Conservation (phyloP, 2,329 filamentous ascomycete species). For the Alternaria sp. region DNA sequence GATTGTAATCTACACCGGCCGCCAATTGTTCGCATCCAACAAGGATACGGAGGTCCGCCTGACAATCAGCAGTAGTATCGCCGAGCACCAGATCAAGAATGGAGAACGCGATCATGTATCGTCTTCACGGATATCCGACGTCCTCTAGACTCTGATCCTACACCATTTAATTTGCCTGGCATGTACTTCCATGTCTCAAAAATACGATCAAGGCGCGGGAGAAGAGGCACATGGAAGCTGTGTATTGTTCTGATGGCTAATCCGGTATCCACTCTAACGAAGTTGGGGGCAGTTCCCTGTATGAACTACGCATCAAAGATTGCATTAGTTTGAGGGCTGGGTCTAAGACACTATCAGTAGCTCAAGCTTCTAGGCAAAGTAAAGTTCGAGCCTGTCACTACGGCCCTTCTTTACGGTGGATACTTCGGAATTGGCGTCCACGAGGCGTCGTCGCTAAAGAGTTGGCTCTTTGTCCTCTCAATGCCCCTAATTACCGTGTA, state of each 20-base stretch:
- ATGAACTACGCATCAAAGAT: not conserved
- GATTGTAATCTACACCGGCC: too few species aligned
- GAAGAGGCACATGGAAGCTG: not conserved
- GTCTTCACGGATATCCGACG: conserved; percentile 3
- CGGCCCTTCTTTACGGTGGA: conserved; percentile 1
- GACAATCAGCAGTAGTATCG: not conserved
- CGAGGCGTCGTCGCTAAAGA: conserved; percentile 5
- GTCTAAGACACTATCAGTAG: not conserved
- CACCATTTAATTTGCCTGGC: not conserved
- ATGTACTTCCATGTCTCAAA: not conserved
- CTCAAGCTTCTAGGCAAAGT: not conserved
- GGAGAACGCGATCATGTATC: not conserved
- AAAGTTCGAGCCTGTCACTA: not conserved
- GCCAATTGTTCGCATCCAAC: not conserved
- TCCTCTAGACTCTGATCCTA: not conserved
- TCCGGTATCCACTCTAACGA: not conserved
- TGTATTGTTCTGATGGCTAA: not conserved
- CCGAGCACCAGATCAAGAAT: not conserved
- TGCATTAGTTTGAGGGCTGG: not conserved
- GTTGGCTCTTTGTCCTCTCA: not conserved
- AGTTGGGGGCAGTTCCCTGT: not conserved
- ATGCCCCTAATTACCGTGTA: not conserved
- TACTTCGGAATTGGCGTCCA: not conserved
- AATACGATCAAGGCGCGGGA: not conserved
- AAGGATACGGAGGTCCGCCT: conserved; percentile 5